Conservation (phyloP, 805 yeast genomes). For the Myxozyma mucilagina region DNA sequence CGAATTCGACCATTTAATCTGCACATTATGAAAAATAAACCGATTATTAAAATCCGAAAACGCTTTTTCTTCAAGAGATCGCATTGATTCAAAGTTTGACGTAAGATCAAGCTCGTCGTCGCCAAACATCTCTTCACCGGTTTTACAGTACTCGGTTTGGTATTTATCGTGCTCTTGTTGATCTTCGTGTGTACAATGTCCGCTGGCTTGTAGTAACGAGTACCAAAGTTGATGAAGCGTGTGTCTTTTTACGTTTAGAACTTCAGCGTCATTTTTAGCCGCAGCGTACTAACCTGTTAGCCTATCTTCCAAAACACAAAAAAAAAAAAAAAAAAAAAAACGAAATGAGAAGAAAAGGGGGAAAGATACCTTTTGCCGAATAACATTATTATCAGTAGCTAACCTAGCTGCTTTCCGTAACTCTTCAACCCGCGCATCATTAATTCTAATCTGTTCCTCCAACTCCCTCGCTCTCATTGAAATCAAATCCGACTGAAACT, state of each 20-base stretch:
- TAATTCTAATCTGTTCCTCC: slow-evolving; percentile 43
- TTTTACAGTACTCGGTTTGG: neutral
- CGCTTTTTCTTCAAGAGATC: slow-evolving; percentile 12
- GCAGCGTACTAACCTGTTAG: slow-evolving; percentile 9
- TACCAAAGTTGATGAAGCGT: slow-evolving; percentile 26
- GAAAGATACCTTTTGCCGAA: slow-evolving; percentile 14
- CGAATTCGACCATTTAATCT: slow-evolving; percentile 74
- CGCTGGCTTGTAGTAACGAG: slow-evolving; percentile 11
- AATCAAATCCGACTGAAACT: slow-evolving; percentile 53
- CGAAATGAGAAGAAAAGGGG: neutral
- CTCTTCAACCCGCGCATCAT: slow-evolving; percentile 9
- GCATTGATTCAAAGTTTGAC: neutral
- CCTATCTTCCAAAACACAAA: no score
- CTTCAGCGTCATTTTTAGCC: slow-evolving; percentile 18
- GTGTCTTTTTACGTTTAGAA: slow-evolving; percentile 15
- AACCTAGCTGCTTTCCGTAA: slow-evolving; percentile 12
- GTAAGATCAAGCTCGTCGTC: neutral
- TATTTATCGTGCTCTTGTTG: neutral
- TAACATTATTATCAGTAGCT: slow-evolving; percentile 12
- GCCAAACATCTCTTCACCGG: slow-evolving; percentile 9
- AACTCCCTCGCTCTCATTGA: slow-evolving; percentile 44
- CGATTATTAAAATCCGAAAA: slow-evolving; percentile 56
- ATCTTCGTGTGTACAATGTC: slow-evolving; percentile 5
- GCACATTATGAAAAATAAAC: slow-evolving; percentile 69
- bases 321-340: no score